Evolutionary conservation across 176 grass and related monocot species (phyloP), one percentile per base, ranked within the genome.

Genomic region (Raddia guianensis): DNA sequence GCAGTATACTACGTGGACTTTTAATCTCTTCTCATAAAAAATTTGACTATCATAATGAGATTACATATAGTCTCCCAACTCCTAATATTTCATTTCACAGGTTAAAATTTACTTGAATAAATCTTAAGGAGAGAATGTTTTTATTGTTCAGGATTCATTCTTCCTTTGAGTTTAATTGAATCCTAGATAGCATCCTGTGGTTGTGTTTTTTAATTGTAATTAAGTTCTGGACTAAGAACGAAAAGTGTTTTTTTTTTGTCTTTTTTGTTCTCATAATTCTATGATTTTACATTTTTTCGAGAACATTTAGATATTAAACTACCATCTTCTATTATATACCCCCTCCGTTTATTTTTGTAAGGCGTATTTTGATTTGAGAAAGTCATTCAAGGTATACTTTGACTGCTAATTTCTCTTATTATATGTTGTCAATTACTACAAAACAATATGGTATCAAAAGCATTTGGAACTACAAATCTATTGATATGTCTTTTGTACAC

Each of bases 41-140:
- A 68, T 63, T 79, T 27, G 37, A 20, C 47, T 52, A 21, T 40
- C 33, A 74, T 69, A 69, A 45, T 21, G 14, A 67, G 9, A 49
- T 44, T 45, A 47, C 10, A 8, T 8, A 65, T 8, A 65, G 16
- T 46, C 40, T 54, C 34, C 9, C 27, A 45, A 16, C 2, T 34
- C 14, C 6, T 55, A 57, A 43, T 47, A 15, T 52, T 73, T 68
- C 47, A 15, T 52, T 73, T 68, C 47, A 15, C 14, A 76, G 19
- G 49, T 50, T 10, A 62, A 61, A 86, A 62, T 70, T 76, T 71
- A 82, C 65, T 63, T n/a, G n/a, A 46, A 1, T 49, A 13, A 51
- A 68, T 81, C 55, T 27, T 73, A 83, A 60, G 16, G 50, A 40
- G 9, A 19, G 59, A 58, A 58, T 76, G 9, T 18, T 72, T 51